These are phyloP conservation scores for Xerocomus cyaneibrunnescens DNA, from an alignment of 1,284 basidiomycete species.

Conservation along the genomic window DNA sequence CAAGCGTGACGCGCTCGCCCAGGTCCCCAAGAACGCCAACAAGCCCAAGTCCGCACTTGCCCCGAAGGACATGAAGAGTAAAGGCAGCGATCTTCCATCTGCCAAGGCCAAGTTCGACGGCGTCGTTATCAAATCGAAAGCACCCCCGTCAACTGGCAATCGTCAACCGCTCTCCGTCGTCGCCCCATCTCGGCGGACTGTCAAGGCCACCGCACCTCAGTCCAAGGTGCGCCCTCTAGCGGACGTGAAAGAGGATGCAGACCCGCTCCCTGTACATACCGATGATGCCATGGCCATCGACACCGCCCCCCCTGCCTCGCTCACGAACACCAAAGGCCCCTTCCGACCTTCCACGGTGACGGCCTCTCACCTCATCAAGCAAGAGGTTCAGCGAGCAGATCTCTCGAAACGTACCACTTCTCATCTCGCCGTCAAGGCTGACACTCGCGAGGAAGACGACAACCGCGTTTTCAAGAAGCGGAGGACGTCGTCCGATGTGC, in stretches of 20 bases:
- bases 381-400: conserved; percentile 33
- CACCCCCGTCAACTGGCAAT: conserved; percentile 32
- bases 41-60: conserved; percentile 42
- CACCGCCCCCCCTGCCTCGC: conserved; percentile 5
- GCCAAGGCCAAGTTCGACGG: conserved; percentile 50
- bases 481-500: conserved; percentile 67
- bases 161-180: conserved; percentile 44
- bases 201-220: conserved; percentile 25
- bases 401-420: conserved; percentile 29
- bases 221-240: conserved; percentile 27
- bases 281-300: conserved; percentile 66
- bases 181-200: conserved; percentile 32
- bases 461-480: conserved; percentile 65
- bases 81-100: conserved; percentile 41
- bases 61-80: conserved; percentile 41
- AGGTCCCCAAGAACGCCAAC: conserved; percentile 55
- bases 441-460: conserved; percentile 46
- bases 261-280: conserved; percentile 26
- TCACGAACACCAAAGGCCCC: conserved; percentile 1
- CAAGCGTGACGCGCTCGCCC: conserved; percentile 72
- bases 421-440: conserved; percentile 27
- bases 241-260: conserved; percentile 39
- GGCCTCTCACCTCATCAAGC: conserved; percentile 24
- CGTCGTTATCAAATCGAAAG: conserved; percentile 50
- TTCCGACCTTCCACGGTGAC: conserved; percentile 11